Base-by-base conservation (phyloP, 257 asterid genomes). In the Gynochthodes officinalis region DNA sequence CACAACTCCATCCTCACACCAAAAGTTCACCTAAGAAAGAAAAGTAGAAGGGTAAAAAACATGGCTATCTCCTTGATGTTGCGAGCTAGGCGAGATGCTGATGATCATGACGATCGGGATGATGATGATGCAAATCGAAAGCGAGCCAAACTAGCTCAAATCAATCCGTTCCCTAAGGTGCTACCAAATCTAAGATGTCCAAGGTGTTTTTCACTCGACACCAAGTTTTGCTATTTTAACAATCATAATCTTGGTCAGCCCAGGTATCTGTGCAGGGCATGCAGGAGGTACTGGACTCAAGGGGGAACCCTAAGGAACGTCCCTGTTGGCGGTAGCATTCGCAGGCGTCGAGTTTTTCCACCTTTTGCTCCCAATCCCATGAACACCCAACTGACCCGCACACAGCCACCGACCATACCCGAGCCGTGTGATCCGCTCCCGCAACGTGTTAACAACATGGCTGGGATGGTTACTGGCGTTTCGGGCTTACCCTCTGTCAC, bases 231-330 rank as follows among this genome's bases (percentile, higher is more conserved):
- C 61, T 81, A 81, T 54, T 81, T 59, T 46, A 81, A 81, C 67
- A 81, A 81, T 43, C 78, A 81, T 61, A 78, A 79, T 48, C 77
- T 81, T 11, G 48, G 71, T 42, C 85, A 81, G 61, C 85, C 85
- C 11, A 54, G 85, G 33, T 81, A 81, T 57, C 67, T 74, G 40
- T 81, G 85, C 78, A 81, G 78, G 66, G 64, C 73, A 5, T 81
- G 85, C 64, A 55, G 78, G 53, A 78, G 85, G 80, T 75, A 81
- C 52, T 81, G 85, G 85, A 81, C 85, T 35, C 80, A 78, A 15
- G 85, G 85, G 1, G 85, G 85, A 62, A 69, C 80, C 76, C 73
- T 81, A 52, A 78, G 85, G 73, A 78, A 81, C 37, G 78, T 81
- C 21, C 85, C 85, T 10, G 78, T 77, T 7, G 85, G 85, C 0